Conservation (phyloP, 352 stramenopile genomes). For the Thraustochytrium sp. region DNA sequence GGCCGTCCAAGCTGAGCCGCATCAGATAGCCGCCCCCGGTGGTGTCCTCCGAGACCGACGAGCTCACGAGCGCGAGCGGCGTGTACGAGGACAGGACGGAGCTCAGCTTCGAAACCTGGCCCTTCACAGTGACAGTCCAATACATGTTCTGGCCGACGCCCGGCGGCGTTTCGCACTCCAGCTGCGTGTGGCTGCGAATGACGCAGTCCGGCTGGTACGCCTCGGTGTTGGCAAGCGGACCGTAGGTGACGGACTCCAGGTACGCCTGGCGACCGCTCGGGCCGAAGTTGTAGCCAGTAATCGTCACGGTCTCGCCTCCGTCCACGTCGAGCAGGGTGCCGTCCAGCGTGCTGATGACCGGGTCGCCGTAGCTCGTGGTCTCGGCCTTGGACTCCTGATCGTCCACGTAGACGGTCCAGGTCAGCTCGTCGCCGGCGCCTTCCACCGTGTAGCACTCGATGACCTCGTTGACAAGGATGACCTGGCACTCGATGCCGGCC, state of each 20-base stretch:
- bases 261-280: not conserved
- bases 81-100: not conserved
- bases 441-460: conserved; percentile 38
- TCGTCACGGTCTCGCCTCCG: not conserved
- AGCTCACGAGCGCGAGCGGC: not conserved
- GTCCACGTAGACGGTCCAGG: conserved; percentile 47
- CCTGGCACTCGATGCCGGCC: not conserved
- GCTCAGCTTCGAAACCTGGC: conserved; percentile 33
- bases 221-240: not conserved
- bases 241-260: conserved; percentile 2
- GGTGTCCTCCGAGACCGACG: not conserved
- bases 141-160: conserved; percentile 13
- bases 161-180: conserved; percentile 30
- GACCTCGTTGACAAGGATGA: not conserved
- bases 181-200: not conserved
- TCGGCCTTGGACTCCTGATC: conserved; percentile 38
- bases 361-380: conserved; percentile 34
- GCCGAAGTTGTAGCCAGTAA: conserved; percentile 41
- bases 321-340: not conserved
- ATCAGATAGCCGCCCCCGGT: conserved; percentile 24
- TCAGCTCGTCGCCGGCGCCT: conserved; percentile 47
- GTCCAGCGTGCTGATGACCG: not conserved
- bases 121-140: conserved; percentile 38
- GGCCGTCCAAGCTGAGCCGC: not conserved
- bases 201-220: conserved; percentile 18